phyloP scores from a whole-genome alignment of 768 basidiomycete species.

The Kwoniella europaea region DNA sequence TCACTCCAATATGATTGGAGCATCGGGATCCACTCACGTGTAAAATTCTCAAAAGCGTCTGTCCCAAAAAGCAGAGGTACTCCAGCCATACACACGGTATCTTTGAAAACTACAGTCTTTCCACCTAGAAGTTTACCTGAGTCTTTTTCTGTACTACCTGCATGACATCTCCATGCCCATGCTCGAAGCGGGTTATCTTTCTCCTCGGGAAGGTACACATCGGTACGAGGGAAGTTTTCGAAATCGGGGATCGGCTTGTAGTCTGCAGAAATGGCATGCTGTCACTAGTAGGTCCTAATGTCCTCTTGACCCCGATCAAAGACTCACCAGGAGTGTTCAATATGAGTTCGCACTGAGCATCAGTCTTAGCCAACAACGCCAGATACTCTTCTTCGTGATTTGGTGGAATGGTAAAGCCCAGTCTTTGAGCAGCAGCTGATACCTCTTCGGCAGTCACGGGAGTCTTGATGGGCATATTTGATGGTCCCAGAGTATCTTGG shows the following conservation, averaged over 20 bases:
- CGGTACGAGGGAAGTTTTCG: conserved; percentile 34
- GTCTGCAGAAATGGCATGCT: conserved; percentile 20
- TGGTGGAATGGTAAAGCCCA: conserved; percentile 33
- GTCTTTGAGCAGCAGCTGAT: conserved; percentile 25
- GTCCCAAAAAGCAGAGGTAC: conserved; percentile 62
- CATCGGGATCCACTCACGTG: conserved; percentile 39
- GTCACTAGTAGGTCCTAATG: background rate
- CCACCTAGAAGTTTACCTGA: conserved; percentile 53
- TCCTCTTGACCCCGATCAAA: background rate
- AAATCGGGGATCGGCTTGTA: conserved; percentile 40
- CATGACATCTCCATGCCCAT: conserved; percentile 40
- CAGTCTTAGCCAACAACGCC: conserved; percentile 37
- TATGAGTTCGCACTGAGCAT: conserved; percentile 25
- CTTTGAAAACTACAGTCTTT: conserved; percentile 62
- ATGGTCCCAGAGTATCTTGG: no score
- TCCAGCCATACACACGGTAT: conserved; percentile 60
- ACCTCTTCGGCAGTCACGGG: conserved; percentile 6
- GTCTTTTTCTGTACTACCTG: conserved; percentile 13
- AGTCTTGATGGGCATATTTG: conserved; percentile 1
- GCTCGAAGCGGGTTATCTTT: conserved; percentile 39
- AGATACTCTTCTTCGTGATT: conserved; percentile 42
- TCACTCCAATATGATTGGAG: background rate
- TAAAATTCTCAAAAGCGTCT: conserved; percentile 57
- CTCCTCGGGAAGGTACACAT: conserved; percentile 39
- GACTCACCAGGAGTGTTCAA: conserved; percentile 29